phyloP scores from a whole-genome alignment of 495 filamentous ascomycete species.

The Darksidea phi region DNA sequence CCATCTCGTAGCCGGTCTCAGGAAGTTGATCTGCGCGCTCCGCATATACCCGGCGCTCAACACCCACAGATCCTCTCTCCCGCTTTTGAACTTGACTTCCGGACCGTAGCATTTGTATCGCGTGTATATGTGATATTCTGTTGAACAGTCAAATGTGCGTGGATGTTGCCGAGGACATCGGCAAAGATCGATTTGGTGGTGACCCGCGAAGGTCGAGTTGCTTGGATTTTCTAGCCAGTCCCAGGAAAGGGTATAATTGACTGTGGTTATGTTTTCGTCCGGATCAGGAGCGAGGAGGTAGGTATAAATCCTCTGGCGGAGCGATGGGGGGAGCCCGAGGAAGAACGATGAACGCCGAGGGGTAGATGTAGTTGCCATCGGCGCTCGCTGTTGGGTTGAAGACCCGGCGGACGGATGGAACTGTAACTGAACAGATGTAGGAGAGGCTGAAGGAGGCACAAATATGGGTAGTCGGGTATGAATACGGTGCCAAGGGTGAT shows the following conservation, averaged over 20 bases:
- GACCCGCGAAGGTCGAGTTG: conserved; percentile 12
- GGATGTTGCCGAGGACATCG: conserved; percentile 6
- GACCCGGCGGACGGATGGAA: too few relatives aligned
- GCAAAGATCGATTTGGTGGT: conserved; percentile 22
- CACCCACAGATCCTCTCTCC: background rate
- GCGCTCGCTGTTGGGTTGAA: background rate
- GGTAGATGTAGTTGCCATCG: background rate
- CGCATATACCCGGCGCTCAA: conserved; percentile 1
- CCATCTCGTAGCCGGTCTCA: conserved; percentile 10
- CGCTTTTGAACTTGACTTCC: background rate
- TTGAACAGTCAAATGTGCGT: background rate
- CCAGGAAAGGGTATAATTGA: conserved; percentile 25
- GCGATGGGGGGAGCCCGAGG: conserved; percentile 1
- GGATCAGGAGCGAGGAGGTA: conserved; percentile 16
- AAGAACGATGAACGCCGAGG: background rate
- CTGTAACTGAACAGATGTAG: too few relatives aligned
- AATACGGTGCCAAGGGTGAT: too few relatives aligned
- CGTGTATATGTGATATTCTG: conserved; percentile 21
- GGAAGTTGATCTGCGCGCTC: conserved; percentile 13
- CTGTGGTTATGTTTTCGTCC: conserved; percentile 10
- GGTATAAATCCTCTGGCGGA: conserved; percentile 20
- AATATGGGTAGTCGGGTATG: too few relatives aligned
- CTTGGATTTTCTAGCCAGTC: conserved; percentile 9
- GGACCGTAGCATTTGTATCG: conserved; percentile 19
- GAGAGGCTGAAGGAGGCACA: too few relatives aligned